Conservation (phyloP, 2,329 filamentous ascomycete genomes). For the Sclerotinia sclerotiorum region DNA sequence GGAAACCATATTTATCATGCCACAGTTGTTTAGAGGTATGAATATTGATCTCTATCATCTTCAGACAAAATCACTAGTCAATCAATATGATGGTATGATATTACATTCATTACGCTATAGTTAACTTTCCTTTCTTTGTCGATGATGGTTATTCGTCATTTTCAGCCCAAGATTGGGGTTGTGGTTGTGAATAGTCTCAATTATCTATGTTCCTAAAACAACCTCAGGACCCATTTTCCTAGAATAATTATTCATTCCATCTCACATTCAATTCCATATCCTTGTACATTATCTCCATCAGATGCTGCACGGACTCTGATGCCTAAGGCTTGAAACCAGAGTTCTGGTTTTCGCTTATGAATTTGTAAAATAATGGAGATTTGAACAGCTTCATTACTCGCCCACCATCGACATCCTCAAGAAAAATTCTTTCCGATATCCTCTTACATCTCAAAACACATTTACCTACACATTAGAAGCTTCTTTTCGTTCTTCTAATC, state of each 20-base stretch:
- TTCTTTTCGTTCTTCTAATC: conserved; percentile 28
- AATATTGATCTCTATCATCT: too few relatives aligned
- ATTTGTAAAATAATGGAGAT: conserved; percentile 19
- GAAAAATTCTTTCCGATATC: conserved; percentile 19
- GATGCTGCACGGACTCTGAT: background rate
- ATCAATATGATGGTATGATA: too few relatives aligned
- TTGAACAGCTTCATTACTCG: conserved; percentile 13
- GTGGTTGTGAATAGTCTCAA: too few relatives aligned
- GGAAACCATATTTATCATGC: too few relatives aligned
- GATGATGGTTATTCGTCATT: too few relatives aligned
- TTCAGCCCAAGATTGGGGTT: too few relatives aligned
- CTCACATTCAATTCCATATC: background rate
- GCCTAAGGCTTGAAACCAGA: background rate
- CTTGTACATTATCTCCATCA: background rate
- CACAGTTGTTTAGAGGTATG: too few relatives aligned
- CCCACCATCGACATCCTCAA: conserved; percentile 11
- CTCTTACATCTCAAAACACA: background rate
- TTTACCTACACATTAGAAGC: conserved; percentile 12
- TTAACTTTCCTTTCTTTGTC: too few relatives aligned
- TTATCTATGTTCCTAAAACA: too few relatives aligned
- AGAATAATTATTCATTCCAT: background rate
- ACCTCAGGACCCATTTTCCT: too few relatives aligned
- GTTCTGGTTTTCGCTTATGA: conserved; percentile 16
- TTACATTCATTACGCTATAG: too few relatives aligned
- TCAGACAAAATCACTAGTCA: too few relatives aligned